Percentiles rank a stretch among this genome's conserved stretches.
These are phyloP conservation scores for Novymonas esmeraldas DNA, from an alignment of 208 protist genomes.

Conservation along the genomic window DNA sequence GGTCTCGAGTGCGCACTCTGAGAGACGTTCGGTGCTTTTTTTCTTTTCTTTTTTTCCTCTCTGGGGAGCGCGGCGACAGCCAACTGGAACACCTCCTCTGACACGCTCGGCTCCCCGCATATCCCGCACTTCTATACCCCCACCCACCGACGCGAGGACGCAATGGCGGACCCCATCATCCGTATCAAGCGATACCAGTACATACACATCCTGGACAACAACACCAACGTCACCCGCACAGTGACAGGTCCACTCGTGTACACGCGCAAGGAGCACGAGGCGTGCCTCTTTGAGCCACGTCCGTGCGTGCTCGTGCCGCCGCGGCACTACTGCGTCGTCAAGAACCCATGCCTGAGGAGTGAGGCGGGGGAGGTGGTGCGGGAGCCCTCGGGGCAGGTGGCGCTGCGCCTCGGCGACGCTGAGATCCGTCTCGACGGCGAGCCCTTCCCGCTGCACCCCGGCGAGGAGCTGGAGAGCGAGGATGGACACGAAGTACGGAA, in stretches of 20 bases:
- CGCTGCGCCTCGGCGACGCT: conserved; percentile 88
- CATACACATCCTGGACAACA: conserved; percentile 96
- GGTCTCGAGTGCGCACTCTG: not conserved
- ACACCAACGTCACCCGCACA: conserved; percentile 86
- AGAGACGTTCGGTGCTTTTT: not conserved
- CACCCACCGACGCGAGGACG: too few species aligned
- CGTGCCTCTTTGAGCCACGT: conserved; percentile 85
- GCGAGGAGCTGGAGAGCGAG: conserved; percentile 60
- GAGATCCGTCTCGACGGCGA: conserved; percentile 91
- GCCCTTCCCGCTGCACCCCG: conserved; percentile 94
- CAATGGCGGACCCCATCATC: conserved; percentile 61
- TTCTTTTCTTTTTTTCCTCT: not conserved
- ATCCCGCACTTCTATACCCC: too few species aligned
- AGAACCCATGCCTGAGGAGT: conserved; percentile 68
- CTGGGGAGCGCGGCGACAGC: not conserved
- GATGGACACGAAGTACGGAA: conserved; percentile 53
- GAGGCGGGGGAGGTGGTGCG: conserved; percentile 39
- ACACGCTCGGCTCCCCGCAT: not conserved
- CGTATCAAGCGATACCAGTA: conserved; percentile 93
- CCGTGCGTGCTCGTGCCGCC: conserved; percentile 71
- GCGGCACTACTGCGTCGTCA: conserved; percentile 70
- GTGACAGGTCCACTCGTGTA: conserved; percentile 92
- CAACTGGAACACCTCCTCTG: not conserved
- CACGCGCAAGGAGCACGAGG: conserved; percentile 93
- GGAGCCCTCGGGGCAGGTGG: conserved; percentile 76